phyloP scores from a whole-genome alignment of 345 rosid species.

The Mangifera indica region DNA sequence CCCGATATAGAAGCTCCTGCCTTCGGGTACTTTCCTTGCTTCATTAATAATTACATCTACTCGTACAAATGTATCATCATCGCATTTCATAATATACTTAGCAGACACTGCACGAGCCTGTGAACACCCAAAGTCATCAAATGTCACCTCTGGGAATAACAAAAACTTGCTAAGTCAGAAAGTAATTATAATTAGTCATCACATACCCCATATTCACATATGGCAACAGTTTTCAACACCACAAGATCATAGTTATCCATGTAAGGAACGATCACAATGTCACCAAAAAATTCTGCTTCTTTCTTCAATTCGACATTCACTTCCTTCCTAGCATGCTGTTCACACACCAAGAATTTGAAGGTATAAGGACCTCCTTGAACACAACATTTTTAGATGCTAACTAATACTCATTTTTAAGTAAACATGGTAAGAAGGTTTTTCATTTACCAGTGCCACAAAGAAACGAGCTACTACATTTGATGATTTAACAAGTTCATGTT shows the following conservation, averaged over 20 bases:
- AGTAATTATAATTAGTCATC: constrained; percentile 11
- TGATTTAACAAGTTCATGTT: constrained; percentile 70
- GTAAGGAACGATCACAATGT: constrained; percentile 84
- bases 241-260: constrained; percentile 97
- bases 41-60: constrained; percentile 69
- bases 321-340: constrained; percentile 81
- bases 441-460: constrained; percentile 82
- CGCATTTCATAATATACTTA: constrained; percentile 85
- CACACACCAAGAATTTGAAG: constrained; percentile 18
- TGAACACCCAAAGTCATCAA: constrained; percentile 20
- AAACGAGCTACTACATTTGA: constrained; percentile 88
- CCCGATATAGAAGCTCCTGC: constrained; percentile 73
- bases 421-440: constrained; percentile 1
- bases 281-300: constrained; percentile 95
- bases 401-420: neutral
- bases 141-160: neutral
- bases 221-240: constrained; percentile 91
- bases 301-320: constrained; percentile 84
- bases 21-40: constrained; percentile 56
- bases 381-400: neutral
- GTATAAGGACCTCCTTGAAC: constrained; percentile 16
- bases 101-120: constrained; percentile 65
- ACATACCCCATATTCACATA: constrained; percentile 93
- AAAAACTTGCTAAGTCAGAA: neutral
- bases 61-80: constrained; percentile 88